Evolutionary conservation across 179 eudicot species (phyloP).

Genomic region (Spinacia oleracea): DNA sequence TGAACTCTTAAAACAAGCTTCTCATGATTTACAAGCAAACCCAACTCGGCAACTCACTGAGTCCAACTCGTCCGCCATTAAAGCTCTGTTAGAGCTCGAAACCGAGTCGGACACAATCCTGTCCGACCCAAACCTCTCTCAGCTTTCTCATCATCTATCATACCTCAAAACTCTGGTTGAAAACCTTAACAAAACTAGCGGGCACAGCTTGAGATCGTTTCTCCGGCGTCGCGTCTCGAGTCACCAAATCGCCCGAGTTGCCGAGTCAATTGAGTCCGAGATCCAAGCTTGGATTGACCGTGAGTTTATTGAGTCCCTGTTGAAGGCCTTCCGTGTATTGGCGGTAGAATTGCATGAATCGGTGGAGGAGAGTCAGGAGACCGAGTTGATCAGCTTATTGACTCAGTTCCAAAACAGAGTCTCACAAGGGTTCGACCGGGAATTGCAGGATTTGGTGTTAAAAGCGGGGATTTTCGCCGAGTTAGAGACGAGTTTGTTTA

Average conservation of each 20-base stretch:
- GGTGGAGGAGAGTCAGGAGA: slow-evolving; percentile 32
- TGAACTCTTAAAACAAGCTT: slow-evolving; percentile 70
- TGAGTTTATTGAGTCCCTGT: slow-evolving; percentile 49
- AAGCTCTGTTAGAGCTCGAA: slow-evolving; percentile 70
- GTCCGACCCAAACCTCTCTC: slow-evolving; percentile 54
- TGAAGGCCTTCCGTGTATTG: slow-evolving; percentile 30
- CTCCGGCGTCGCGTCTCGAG: slow-evolving; percentile 51
- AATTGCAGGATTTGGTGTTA: slow-evolving; percentile 66
- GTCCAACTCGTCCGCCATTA: slow-evolving; percentile 58
- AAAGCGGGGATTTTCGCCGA: slow-evolving; percentile 48
- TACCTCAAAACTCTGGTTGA: slow-evolving; percentile 54
- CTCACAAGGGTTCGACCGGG: slow-evolving; percentile 57
- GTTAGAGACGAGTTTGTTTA: slow-evolving; percentile 49
- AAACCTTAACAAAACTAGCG: slow-evolving; percentile 29
- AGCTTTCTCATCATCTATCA: slow-evolving; percentile 64
- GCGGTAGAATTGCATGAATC: background rate
- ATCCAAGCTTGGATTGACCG: slow-evolving; percentile 87
- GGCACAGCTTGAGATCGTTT: slow-evolving; percentile 46
- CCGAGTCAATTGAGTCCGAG: slow-evolving; percentile 66
- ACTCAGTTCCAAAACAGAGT: slow-evolving; percentile 43
- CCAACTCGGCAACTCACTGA: slow-evolving; percentile 33
- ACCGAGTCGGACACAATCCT: slow-evolving; percentile 62
- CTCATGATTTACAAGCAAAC: slow-evolving; percentile 56
- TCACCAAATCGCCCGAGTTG: slow-evolving; percentile 67
- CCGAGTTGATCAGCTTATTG: slow-evolving; percentile 33